phyloP scores from a whole-genome alignment of 805 yeast genomes.

The Ogataea saltuana region DNA sequence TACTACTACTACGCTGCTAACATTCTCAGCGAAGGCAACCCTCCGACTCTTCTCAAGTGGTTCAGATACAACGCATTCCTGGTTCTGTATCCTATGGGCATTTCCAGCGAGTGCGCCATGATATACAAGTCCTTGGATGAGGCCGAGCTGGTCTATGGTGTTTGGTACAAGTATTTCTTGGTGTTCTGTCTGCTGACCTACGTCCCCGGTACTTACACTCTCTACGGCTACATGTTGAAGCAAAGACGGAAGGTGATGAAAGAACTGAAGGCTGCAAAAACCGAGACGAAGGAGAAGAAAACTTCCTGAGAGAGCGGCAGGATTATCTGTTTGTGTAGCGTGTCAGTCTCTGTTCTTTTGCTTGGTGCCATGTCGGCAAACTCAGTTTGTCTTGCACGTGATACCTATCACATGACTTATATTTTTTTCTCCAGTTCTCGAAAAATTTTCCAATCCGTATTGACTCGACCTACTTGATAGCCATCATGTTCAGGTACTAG shows the following conservation, averaged over 20 bases:
- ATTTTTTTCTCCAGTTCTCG: neutral
- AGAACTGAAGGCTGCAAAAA: slow-evolving; percentile 27
- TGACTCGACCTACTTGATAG: too few species aligned
- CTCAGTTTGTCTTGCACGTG: slow-evolving; percentile 1
- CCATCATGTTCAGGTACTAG: too few species aligned
- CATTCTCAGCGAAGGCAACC: slow-evolving; percentile 48
- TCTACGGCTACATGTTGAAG: slow-evolving; percentile 84
- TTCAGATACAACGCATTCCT: slow-evolving; percentile 82
- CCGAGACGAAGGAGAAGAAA: slow-evolving; percentile 10
- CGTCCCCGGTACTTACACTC: slow-evolving; percentile 82
- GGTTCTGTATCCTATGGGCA: slow-evolving; percentile 88
- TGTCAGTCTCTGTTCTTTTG: too few species aligned
- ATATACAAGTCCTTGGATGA: slow-evolving; percentile 68
- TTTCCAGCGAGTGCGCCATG: slow-evolving; percentile 76
- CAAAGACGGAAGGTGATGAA: slow-evolving; percentile 82
- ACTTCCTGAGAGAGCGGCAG: neutral
- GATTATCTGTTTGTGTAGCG: neutral
- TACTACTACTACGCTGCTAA: slow-evolving; percentile 84
- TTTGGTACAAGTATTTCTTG: slow-evolving; percentile 54
- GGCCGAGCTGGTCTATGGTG: slow-evolving; percentile 56
- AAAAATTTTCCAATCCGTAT: slow-evolving; percentile 11
- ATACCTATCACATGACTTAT: neutral
- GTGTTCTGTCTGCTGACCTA: slow-evolving; percentile 62
- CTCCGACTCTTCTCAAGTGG: slow-evolving; percentile 62
- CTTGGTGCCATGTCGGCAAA: neutral